Evolutionary conservation across 1,284 basidiomycete genomes (phyloP), one percentile per base, ranked within the genome.

Genomic region (Lentinus polychrous): DNA sequence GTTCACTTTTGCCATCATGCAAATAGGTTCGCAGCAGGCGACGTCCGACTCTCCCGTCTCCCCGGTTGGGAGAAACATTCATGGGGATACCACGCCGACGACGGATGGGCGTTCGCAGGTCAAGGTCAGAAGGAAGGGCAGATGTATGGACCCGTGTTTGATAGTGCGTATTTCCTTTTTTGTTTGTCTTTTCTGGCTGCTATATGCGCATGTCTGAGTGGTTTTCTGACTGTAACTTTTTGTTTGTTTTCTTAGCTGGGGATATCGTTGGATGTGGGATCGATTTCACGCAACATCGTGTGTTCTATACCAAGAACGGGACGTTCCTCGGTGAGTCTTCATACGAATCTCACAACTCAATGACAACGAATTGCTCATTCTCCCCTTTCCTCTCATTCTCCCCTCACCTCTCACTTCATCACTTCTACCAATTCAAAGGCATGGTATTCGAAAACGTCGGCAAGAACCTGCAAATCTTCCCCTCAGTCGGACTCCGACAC

Each of bases 71-170:
- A 94, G 62, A 71, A 74, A 52, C 78, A 83, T 48, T 92, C 89
- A n/a, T 95, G 89, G 85, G 93, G 91, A 35, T 97, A 92, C 66
- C 90, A 94, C 61, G 91, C 87, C n/a, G 92, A 95, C 62, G 92
- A 93, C 60, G 94, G 94, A 4, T 78, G 75, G 55, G 75, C 81
- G 2, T 92, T 90, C 66, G 79, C 84, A 18, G 79, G 81, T 3
- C 82, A 86, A 52, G 87, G 81, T 4, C 82, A 87, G 53, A 87
- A 80, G 55, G 76, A 73, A 33, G 90, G 89, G 6, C 75, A 74
- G 46, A 66, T 75, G n/a, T 94, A 86, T 63, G 86, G 86, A 7
- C 82, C 85, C 31, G 77, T 76, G 0, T 93, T 84, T 60, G 82
- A 83, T 59, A 78, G 88, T 89, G 59, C 57, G 79, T 68, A 12